phyloP scores from a whole-genome alignment of 768 basidiomycete species.

The Stropharia rugosoannulata region DNA sequence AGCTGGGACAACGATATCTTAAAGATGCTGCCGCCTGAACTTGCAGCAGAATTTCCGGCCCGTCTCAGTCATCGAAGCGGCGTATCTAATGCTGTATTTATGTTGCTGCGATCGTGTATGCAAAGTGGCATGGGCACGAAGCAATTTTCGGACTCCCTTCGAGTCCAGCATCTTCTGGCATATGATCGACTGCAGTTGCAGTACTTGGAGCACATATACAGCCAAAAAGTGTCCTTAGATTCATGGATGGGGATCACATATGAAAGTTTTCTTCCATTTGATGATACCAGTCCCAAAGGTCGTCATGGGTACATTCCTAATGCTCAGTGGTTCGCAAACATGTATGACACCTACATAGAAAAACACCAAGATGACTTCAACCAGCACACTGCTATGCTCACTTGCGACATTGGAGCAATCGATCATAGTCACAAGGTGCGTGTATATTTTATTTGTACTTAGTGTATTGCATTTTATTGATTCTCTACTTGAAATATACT shows the following conservation, averaged over 20 bases:
- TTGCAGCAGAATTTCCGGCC: constrained; percentile 25
- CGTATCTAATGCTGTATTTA: constrained; percentile 9
- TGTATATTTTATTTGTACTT: too few relatives aligned
- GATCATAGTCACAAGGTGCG: constrained; percentile 20
- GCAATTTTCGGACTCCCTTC: constrained; percentile 24
- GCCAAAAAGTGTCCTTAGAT: neutral
- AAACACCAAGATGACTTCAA: constrained; percentile 14
- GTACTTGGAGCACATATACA: constrained; percentile 14
- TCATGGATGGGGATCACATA: constrained; percentile 5
- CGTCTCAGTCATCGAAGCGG: constrained; percentile 21
- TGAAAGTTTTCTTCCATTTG: constrained; percentile 18
- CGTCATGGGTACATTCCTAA: constrained; percentile 19
- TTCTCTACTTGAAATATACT: too few relatives aligned
- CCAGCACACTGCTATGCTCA: constrained; percentile 23
- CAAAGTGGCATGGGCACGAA: constrained; percentile 25
- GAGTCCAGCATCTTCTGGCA: constrained; percentile 14
- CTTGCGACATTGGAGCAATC: too few relatives aligned
- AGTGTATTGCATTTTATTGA: too few relatives aligned
- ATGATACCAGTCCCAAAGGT: constrained; percentile 8
- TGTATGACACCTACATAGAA: constrained; percentile 24
- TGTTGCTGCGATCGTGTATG: constrained; percentile 21
- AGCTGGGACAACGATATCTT: constrained; percentile 26
- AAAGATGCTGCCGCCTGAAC: constrained; percentile 10
- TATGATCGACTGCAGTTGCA: constrained; percentile 21
- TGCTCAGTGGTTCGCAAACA: constrained; percentile 17